phyloP scores from a whole-genome alignment of 495 filamentous ascomycete species.

The Umbilicaria muhlenbergii region DNA sequence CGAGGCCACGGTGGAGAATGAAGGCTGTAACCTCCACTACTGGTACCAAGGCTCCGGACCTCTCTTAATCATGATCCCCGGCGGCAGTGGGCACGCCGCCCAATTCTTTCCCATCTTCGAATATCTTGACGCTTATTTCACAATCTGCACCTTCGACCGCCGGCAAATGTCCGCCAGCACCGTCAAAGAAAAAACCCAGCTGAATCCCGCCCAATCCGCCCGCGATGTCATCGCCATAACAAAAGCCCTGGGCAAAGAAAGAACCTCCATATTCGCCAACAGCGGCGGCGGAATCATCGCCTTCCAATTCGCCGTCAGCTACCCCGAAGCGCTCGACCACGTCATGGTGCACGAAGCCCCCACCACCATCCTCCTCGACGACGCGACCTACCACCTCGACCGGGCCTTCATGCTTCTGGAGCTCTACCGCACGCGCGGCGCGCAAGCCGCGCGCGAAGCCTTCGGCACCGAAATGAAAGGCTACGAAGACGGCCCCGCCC shows the following conservation, averaged over 20 bases:
- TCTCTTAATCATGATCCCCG: constrained; percentile 14
- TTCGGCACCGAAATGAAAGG: constrained; percentile 7
- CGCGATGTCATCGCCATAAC: constrained; percentile 15
- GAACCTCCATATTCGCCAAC: constrained; percentile 15
- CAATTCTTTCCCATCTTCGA: constrained; percentile 13
- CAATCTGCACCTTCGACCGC: constrained; percentile 15
- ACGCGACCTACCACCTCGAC: constrained; percentile 7
- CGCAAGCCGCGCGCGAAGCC: not conserved
- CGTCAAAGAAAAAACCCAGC: constrained; percentile 1
- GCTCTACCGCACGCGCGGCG: constrained; percentile 8
- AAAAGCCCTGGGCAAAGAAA: constrained; percentile 9
- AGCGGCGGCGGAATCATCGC: constrained; percentile 15
- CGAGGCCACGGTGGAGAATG: constrained; percentile 7
- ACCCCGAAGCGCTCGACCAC: constrained; percentile 12
- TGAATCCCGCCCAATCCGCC: constrained; percentile 12
- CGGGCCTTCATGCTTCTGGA: constrained; percentile 6
- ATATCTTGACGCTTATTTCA: constrained; percentile 9
- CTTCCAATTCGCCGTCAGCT: constrained; percentile 16
- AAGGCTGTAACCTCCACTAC: constrained; percentile 16
- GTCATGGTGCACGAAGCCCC: constrained; percentile 16
- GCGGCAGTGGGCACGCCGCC: constrained; percentile 15
- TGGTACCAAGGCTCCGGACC: constrained; percentile 15
- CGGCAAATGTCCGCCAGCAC: constrained; percentile 16
- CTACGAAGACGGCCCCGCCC: constrained; percentile 8
- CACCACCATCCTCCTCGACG: constrained; percentile 9